These are phyloP conservation scores for Candida silvatica DNA, from an alignment of 805 yeast species.

Conservation along the genomic window DNA sequence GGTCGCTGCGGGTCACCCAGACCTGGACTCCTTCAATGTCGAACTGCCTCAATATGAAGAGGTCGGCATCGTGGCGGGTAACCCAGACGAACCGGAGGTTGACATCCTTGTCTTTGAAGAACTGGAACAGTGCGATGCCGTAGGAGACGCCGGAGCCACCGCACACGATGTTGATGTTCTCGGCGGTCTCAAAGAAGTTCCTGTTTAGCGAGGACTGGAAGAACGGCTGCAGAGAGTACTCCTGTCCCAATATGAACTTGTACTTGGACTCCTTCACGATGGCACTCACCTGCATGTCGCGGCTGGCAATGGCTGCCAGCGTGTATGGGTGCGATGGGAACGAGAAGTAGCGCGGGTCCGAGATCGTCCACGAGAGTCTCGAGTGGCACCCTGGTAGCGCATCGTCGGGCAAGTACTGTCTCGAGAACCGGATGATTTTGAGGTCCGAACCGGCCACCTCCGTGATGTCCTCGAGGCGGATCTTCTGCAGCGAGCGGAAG, in stretches of 20 bases:
- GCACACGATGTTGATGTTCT: constrained; percentile 43
- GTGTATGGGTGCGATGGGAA: constrained; percentile 67
- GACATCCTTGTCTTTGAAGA: constrained; percentile 26
- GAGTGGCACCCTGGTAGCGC: constrained; percentile 48
- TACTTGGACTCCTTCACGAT: constrained; percentile 36
- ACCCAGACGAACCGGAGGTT: constrained; percentile 46
- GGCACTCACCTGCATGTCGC: constrained; percentile 31
- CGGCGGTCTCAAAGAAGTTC: constrained; percentile 38
- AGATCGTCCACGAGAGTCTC: constrained; percentile 33
- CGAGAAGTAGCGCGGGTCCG: constrained; percentile 35
- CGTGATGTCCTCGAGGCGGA: constrained; percentile 12
- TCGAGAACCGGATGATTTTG: constrained; percentile 10
- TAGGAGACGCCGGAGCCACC: constrained; percentile 74
- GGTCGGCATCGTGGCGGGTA: constrained; percentile 35
- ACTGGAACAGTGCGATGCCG: constrained; percentile 44
- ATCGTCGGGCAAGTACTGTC: neutral
- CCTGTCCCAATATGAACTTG: constrained; percentile 21
- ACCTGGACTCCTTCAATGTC: constrained; percentile 27
- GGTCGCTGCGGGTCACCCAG: constrained; percentile 10
- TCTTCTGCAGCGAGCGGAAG: constrained; percentile 13
- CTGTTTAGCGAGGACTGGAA: constrained; percentile 33
- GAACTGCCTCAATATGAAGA: constrained; percentile 35
- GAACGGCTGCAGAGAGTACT: constrained; percentile 33
- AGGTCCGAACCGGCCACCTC: neutral
- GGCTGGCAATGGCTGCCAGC: constrained; percentile 26